Percentiles rank a stretch among this genome's conserved stretches.
phyloP scores from a whole-genome alignment of 352 stramenopile species.

The Pythium phragmiticola region DNA sequence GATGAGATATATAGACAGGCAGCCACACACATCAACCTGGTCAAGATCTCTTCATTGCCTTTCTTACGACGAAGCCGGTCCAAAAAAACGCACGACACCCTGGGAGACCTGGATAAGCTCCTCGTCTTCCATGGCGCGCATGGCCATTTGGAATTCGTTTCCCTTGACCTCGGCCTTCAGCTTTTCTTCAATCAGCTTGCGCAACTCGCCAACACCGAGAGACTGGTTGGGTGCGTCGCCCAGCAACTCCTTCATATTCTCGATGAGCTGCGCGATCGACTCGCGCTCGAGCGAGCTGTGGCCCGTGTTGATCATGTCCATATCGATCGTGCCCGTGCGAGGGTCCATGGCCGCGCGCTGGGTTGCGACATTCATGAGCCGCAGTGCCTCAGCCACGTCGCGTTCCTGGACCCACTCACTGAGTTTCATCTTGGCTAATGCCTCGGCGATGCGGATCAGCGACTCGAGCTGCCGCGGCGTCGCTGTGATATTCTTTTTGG shows the following conservation, averaged over 20 bases:
- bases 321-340: conserved; percentile 98
- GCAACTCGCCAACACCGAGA: conserved; percentile 86
- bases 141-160: conserved; percentile 86
- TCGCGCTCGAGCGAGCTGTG: conserved; percentile 90
- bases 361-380: conserved; percentile 97
- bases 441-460: conserved; percentile 98
- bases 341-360: conserved; percentile 97
- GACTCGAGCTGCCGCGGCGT: conserved; percentile 98
- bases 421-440: conserved; percentile 95
- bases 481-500: conserved; percentile 96
- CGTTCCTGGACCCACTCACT: conserved; percentile 49
- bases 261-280: conserved; percentile 54
- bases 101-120: conserved; percentile 92
- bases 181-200: conserved; percentile 84
- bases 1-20: neutral
- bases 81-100: conserved; percentile 77
- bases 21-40: neutral
- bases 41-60: conserved; percentile 4
- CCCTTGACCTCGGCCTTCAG: conserved; percentile 72
- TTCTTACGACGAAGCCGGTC: conserved; percentile 19
- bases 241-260: conserved; percentile 57
- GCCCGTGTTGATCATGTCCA: conserved; percentile 99
- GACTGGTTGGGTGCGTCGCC: conserved; percentile 55
- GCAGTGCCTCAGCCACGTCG: conserved; percentile 95
- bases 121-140: conserved; percentile 91